Percentiles rank a stretch among this genome's conserved stretches.
Conservation (phyloP, 1,139 yeast genomes). For the Yamadazyma membranifaciens region DNA sequence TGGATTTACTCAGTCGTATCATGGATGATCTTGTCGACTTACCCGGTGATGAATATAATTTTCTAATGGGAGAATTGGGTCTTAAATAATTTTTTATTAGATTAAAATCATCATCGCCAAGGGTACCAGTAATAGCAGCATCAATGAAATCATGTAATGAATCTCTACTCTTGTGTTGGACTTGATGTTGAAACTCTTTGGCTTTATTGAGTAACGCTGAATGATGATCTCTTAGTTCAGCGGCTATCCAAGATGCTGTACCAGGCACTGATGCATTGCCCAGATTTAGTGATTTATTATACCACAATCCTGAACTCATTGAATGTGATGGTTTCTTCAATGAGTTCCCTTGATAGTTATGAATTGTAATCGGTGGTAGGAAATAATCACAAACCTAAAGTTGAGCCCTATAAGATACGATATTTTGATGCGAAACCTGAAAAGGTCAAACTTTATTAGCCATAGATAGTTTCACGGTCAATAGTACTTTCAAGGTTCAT, state of each 20-base stretch:
- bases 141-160: conserved; percentile 1
- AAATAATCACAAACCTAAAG: not conserved
- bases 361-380: not conserved
- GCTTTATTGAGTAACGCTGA: not conserved
- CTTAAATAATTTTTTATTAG: not conserved
- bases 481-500: too few relatives aligned
- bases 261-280: conserved; percentile 29
- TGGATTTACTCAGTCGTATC: not conserved
- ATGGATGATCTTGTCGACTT: not conserved
- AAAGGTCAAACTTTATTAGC: not conserved
- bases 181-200: not conserved
- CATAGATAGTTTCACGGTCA: too few relatives aligned
- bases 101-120: not conserved
- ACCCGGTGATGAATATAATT: not conserved
- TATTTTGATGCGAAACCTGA: not conserved
- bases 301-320: conserved; percentile 28
- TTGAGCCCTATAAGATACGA: too few relatives aligned
- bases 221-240: conserved; percentile 19
- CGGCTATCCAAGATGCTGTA: conserved; percentile 38
- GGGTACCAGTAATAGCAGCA: not conserved
- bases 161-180: not conserved
- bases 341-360: too few relatives aligned
- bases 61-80: conserved; percentile 1
- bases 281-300: conserved; percentile 28
- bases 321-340: too few relatives aligned